Conservation (phyloP, 148 eudicot species). For the Spergularia bocconei region DNA sequence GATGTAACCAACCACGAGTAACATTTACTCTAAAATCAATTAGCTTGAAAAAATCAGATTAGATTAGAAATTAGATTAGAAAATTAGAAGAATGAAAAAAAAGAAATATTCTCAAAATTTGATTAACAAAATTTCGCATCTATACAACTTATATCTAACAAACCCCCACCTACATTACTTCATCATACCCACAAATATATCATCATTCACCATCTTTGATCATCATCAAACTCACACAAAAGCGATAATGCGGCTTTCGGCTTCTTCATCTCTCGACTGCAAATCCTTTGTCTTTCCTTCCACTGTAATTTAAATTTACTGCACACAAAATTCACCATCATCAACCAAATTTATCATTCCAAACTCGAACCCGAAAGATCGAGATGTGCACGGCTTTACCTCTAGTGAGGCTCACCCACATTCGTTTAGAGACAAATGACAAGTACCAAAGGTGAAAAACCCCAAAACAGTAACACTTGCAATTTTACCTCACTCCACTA, state of each 20-base stretch:
- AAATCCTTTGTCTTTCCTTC: constrained; percentile 45
- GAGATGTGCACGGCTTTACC: too few species aligned
- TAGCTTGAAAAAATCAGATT: neutral
- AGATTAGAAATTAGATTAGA: neutral
- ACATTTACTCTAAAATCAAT: neutral
- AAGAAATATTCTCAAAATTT: constrained; percentile 11
- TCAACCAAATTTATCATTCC: neutral
- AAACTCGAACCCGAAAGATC: too few species aligned
- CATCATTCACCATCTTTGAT: constrained; percentile 12
- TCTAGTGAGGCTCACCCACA: too few species aligned
- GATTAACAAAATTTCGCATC: constrained; percentile 27
- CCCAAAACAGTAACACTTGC: neutral
- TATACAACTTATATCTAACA: constrained; percentile 33
- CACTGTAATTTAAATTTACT: constrained; percentile 32
- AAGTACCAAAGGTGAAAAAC: neutral
- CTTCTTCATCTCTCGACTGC: constrained; percentile 40
- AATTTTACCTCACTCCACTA: too few species aligned
- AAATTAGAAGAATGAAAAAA: neutral
- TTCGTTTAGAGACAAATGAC: neutral
- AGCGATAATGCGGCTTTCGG: neutral
- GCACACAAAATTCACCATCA: neutral
- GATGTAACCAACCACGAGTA: neutral
- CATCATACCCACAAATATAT: neutral
- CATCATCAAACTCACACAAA: constrained; percentile 23
- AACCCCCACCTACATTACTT: constrained; percentile 16